A percentile compares a stretch with the other conserved stretches of the same genome.
Conservation (phyloP, 2,329 filamentous ascomycete genomes). For the Stagonosporopsis chrysanthemi region DNA sequence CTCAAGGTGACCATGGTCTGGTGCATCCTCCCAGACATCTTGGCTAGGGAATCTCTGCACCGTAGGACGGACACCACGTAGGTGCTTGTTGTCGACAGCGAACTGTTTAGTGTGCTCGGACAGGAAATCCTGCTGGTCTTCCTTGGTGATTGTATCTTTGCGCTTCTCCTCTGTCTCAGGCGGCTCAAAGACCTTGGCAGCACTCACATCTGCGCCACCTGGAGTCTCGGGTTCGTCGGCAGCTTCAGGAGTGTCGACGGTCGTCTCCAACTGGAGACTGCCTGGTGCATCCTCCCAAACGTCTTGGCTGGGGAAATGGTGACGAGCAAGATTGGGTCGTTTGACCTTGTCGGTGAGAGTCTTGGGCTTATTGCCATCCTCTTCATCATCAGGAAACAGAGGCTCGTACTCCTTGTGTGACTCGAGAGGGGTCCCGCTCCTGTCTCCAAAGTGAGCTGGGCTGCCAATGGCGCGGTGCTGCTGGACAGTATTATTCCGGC, state of each 20-base stretch:
- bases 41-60: slow-evolving; percentile 82
- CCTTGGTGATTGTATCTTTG: slow-evolving; percentile 52
- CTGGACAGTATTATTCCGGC: slow-evolving; percentile 65
- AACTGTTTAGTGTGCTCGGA: slow-evolving; percentile 61
- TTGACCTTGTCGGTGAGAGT: slow-evolving; percentile 65
- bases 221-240: slow-evolving; percentile 55
- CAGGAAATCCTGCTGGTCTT: slow-evolving; percentile 54
- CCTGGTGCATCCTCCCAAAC: slow-evolving; percentile 96
- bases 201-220: slow-evolving; percentile 50
- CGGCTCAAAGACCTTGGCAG: slow-evolving; percentile 52
- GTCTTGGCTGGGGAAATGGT: slow-evolving; percentile 90
- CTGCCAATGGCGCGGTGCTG: slow-evolving; percentile 52
- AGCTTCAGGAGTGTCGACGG: slow-evolving; percentile 81
- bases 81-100: slow-evolving; percentile 62
- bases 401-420: slow-evolving; percentile 96
- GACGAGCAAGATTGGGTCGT: slow-evolving; percentile 57
- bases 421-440: slow-evolving; percentile 73
- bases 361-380: slow-evolving; percentile 62
- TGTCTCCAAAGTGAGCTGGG: slow-evolving; percentile 56
- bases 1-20: slow-evolving; percentile 80
- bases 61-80: slow-evolving; percentile 62
- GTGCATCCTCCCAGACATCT: slow-evolving; percentile 94
- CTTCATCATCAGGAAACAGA: slow-evolving; percentile 80
- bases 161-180: slow-evolving; percentile 60
- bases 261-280: slow-evolving; percentile 77